These are phyloP conservation scores for Iberis pinnata DNA, from an alignment of 345 rosid species.

Conservation along the genomic window DNA sequence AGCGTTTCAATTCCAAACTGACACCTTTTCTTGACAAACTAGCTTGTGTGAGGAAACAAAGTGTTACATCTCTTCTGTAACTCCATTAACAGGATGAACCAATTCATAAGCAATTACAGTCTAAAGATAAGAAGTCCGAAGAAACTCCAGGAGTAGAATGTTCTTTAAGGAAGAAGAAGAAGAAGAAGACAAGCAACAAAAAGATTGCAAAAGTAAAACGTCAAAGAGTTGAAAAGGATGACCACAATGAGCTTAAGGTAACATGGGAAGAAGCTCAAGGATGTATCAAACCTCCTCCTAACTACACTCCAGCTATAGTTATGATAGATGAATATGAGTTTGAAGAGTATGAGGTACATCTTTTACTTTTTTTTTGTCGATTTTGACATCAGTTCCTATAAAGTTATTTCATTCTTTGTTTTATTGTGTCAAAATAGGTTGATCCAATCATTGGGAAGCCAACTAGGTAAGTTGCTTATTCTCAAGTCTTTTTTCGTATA, in stretches of 20 bases:
- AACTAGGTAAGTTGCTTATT: conserved; percentile 52
- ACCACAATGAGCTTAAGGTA: conserved; percentile 62
- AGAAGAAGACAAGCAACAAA: conserved; percentile 65
- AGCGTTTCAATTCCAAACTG: conserved; percentile 33
- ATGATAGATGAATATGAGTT: conserved; percentile 78
- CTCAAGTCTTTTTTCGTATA: not conserved
- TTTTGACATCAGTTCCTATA: conserved; percentile 11
- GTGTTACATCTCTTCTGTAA: conserved; percentile 29
- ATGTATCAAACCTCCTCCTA: conserved; percentile 75
- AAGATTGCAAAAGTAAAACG: conserved; percentile 66
- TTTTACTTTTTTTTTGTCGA: not conserved
- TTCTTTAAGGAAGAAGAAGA: conserved; percentile 53
- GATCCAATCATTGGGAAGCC: conserved; percentile 90
- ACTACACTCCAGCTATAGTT: conserved; percentile 51
- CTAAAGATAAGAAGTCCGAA: conserved; percentile 63
- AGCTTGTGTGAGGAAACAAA: conserved; percentile 21
- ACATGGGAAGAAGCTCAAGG: conserved; percentile 97
- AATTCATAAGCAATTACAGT: conserved; percentile 56
- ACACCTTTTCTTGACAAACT: conserved; percentile 31
- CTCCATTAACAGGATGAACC: conserved; percentile 53
- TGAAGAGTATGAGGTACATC: conserved; percentile 90
- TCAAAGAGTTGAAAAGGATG: conserved; percentile 64
- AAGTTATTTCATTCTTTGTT: conserved; percentile 4
- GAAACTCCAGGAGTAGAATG: conserved; percentile 55
- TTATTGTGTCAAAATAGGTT: conserved; percentile 48